Evolutionary conservation across 108 stramenopile species (phyloP), one percentile per base, ranked within the genome.

Genomic region (Fistulifera pelliculosa): DNA sequence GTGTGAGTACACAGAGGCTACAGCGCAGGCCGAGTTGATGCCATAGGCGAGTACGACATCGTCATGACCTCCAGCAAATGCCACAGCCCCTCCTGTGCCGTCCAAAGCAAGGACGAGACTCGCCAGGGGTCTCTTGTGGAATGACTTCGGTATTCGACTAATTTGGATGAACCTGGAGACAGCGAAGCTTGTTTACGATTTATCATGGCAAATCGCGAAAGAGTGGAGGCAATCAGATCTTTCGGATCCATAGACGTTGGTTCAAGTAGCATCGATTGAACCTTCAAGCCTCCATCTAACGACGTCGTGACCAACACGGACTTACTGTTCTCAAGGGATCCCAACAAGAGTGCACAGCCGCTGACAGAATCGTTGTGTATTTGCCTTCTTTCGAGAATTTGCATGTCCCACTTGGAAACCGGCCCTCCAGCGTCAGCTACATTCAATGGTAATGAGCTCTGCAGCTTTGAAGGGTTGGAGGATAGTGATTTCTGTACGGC

Each of bases 1-100:
- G 54, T 83, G 81, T 35, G 74, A 73, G 47, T 79, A 83, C 17
- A 83, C 72, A 0, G 81, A 79, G 35, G 81, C 81, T n/a, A 83
- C 73, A 4, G 76, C 81, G 58, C 77, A 78, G 7, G 71, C 71
- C 5, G 73, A 75, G 25, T 75, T 83, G 65, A 83, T 72, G n/a
- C 81, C 81, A 58, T 83, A 83, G 5, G 81, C 81, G 21, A 83
- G 41, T 0, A 83, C 74, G 15, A 83, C 81, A 47, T 83, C 81
- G 50, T 83, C 81, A 45, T 83, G 81, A 12, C 81, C 81, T 42
- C 81, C 81, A 15, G 77, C 81, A 66, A 83, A 83, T 1, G 71
- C 81, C 58, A 83, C 58, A 15, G 67, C 44, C 26, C 77, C 81
- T 17, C 76, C 74, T 53, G 70, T 47, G 12, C 73, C 69, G 57